Evolutionary conservation across 768 basidiomycete species (phyloP).

Genomic region (Chalciporus pseudorubinellus): DNA sequence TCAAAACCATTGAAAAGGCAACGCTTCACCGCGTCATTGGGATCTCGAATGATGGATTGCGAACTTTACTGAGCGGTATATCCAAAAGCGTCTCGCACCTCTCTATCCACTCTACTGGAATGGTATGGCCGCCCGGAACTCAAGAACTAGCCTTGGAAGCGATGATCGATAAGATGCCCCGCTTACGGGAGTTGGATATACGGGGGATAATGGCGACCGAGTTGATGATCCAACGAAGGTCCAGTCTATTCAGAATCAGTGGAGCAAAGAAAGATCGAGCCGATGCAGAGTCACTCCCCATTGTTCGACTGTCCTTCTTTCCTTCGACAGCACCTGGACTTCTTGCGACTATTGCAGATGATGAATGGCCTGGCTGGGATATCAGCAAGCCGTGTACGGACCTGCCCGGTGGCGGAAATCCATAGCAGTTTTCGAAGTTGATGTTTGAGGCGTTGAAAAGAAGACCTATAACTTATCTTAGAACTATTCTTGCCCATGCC

Average conservation of each 20-base stretch:
- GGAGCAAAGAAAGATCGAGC: background rate
- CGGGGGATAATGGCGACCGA: background rate
- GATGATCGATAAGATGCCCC: background rate
- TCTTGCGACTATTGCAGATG: background rate
- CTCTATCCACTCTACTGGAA: background rate
- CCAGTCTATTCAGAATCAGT: background rate
- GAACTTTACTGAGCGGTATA: background rate
- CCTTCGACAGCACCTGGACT: background rate
- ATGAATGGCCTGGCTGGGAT: background rate
- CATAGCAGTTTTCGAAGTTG: background rate
- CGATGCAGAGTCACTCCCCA: background rate
- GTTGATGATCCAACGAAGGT: background rate
- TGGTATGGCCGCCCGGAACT: background rate
- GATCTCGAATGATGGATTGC: background rate
- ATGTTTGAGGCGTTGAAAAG: background rate
- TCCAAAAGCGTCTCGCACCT: conserved; percentile 1
- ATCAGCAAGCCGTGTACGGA: background rate
- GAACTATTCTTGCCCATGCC: background rate
- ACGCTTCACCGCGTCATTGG: background rate
- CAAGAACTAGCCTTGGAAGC: background rate
- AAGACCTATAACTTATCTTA: background rate
- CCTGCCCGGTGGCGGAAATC: background rate
- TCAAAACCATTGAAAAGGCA: background rate
- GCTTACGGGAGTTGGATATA: background rate
- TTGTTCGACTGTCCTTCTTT: background rate